A percentile compares a stretch with the other conserved stretches of the same genome.
Evolutionary conservation across 805 yeast genomes (phyloP).

Genomic region (Yamadazyma insecticola): DNA sequence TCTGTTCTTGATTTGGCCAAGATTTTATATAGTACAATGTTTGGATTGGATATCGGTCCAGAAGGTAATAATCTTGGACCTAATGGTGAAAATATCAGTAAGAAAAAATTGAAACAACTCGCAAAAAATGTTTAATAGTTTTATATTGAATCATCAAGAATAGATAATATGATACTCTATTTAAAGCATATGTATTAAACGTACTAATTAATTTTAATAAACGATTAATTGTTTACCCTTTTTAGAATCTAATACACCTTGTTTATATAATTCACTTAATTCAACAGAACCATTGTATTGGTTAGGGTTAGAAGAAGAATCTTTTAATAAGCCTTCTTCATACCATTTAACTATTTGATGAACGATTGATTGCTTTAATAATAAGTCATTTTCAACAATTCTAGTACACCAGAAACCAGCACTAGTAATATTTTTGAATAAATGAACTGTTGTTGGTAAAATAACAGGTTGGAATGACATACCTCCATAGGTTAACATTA

Average conservation of each 20-base stretch:
- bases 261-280: constrained; percentile 25
- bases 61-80: constrained; percentile 5
- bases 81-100: too few relatives aligned
- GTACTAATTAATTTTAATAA: too few relatives aligned
- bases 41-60: constrained; percentile 6
- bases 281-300: constrained; percentile 16
- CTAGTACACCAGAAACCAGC: constrained; percentile 92
- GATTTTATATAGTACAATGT: background rate
- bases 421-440: constrained; percentile 82
- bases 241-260: constrained; percentile 30
- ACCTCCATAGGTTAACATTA: constrained; percentile 90
- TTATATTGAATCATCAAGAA: too few relatives aligned
- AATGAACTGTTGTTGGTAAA: constrained; percentile 84
- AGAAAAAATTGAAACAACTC: too few relatives aligned
- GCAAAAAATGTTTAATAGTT: too few relatives aligned
- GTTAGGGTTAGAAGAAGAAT: constrained; percentile 32
- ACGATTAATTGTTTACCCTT: constrained; percentile 30
- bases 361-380: constrained; percentile 33
- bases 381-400: constrained; percentile 29
- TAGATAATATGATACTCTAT: too few relatives aligned
- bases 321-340: constrained; percentile 33
- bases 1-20: background rate
- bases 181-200: too few relatives aligned
- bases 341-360: constrained; percentile 37
- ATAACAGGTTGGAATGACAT: constrained; percentile 95